Base-by-base conservation (phyloP, 768 basidiomycete genomes). In the Trametes gibbosa region DNA sequence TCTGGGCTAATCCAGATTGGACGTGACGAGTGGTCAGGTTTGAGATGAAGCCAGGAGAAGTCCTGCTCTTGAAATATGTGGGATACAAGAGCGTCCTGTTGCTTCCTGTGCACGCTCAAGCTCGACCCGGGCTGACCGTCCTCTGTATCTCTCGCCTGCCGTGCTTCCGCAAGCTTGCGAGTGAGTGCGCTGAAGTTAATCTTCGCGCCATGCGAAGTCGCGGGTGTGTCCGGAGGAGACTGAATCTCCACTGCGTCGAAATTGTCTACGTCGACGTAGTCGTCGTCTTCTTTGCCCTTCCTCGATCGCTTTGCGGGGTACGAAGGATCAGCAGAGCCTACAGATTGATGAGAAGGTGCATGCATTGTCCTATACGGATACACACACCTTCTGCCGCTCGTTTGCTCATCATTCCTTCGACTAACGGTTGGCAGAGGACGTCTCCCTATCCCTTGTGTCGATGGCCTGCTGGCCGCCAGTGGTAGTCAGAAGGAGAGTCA, bases 1-100 rank as follows among this genome's bases (percentile, higher is more conserved):
- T 92, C 89, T 6, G 94, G 93, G 65, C 89, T 92, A 63, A 99
- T 98, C 95, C 96, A 99, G 17, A 98, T 76, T 16, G 97, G 97
- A 46, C 97, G 85, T 5, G 92, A 89, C 32, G 85, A 79, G 71
- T 99, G 97, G 75, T 99, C 97, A 2, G 83, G 76, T 72, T 98
- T 97, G 54, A 99, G 76, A 65, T 89, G 85, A 41, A 97, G 77
- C 81, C 84, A 90, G 2, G 90, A 88, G 67, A 92, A 95, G 72
- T 95, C 93, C 68, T 88, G 89, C 55, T 89, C 82, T 77, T 83
- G 84, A 72, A 94, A 92, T 34, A 92, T 89, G 65, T 90, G 84
- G 9, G 90, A 92, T 29, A 92, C 86, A 2, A 91, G 80, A 35
- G 74, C 81, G 67, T 90, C 85, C 70, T 92, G 89, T 56, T 88